Evolutionary conservation across 202 grass and related monocot genomes (phyloP).

Genomic region (Brachypodium distachyon): DNA sequence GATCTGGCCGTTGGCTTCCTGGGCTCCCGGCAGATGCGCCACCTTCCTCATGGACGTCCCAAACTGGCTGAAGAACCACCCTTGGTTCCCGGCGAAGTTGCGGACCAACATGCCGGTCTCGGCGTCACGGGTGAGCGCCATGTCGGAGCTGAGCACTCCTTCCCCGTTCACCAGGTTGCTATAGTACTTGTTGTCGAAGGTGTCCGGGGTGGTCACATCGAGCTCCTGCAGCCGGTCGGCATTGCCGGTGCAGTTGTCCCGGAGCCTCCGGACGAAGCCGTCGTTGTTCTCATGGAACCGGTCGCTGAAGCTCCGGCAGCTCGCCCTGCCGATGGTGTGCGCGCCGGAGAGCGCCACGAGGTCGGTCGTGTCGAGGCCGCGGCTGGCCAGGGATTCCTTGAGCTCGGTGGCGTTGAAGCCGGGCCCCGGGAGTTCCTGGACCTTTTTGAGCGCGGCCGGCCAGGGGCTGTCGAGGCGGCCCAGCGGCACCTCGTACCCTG

Average conservation of each 20-base stretch:
- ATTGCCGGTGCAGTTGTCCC: slow-evolving; percentile 13
- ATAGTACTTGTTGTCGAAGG: slow-evolving; percentile 44
- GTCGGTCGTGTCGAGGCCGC: not conserved
- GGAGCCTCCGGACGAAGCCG: too few species aligned
- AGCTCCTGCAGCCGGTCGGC: slow-evolving; percentile 5
- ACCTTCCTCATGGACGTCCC: slow-evolving; percentile 42
- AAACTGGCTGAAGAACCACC: slow-evolving; percentile 61
- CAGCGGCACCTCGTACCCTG: not conserved
- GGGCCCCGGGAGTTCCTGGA: not conserved
- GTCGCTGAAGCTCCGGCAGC: not conserved
- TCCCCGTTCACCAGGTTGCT: slow-evolving; percentile 1
- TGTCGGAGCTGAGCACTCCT: slow-evolving; percentile 40
- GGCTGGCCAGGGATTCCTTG: not conserved
- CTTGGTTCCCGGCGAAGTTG: slow-evolving; percentile 24
- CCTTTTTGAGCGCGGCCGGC: not conserved
- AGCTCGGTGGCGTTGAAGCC: not conserved
- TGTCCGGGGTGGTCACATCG: not conserved
- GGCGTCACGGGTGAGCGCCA: slow-evolving; percentile 19
- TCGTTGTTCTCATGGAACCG: too few species aligned
- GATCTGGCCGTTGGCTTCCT: slow-evolving; percentile 40
- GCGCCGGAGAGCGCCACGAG: not conserved
- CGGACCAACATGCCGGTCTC: slow-evolving; percentile 25
- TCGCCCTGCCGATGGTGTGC: not conserved
- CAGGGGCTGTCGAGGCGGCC: not conserved
- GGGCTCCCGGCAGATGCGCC: slow-evolving; percentile 25